These are phyloP conservation scores for Mucor sp. DNA, from an alignment of 371 early-diverging fungal species.

Conservation along the genomic window DNA sequence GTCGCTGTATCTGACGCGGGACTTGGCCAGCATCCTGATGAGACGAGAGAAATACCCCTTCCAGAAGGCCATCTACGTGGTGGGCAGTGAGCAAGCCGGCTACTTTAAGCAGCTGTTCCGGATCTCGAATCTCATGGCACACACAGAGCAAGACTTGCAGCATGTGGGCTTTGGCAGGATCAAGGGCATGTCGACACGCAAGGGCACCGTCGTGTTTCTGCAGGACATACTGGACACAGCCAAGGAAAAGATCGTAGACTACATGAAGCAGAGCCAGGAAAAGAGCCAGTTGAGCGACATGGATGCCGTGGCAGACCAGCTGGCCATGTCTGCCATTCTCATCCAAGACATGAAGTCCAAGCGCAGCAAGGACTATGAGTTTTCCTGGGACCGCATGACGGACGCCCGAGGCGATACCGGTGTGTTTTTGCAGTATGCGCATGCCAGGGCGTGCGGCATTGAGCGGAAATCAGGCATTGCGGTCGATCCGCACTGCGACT, in stretches of 20 bases:
- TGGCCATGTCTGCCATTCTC: constrained; percentile 85
- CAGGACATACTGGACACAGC: constrained; percentile 94
- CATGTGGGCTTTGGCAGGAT: constrained; percentile 97
- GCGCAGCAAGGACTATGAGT: constrained; percentile 93
- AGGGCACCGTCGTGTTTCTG: constrained; percentile 95
- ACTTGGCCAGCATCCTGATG: constrained; percentile 90
- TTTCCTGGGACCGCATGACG: constrained; percentile 94
- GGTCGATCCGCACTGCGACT: constrained; percentile 30
- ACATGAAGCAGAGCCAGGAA: constrained; percentile 75
- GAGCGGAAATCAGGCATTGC: constrained; percentile 32
- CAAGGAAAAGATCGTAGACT: constrained; percentile 81
- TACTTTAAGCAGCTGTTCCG: constrained; percentile 95
- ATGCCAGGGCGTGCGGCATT: constrained; percentile 85
- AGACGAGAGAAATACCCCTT: constrained; percentile 74
- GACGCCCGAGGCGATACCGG: constrained; percentile 97
- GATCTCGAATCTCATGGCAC: constrained; percentile 63
- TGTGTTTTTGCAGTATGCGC: constrained; percentile 96
- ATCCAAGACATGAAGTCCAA: constrained; percentile 95
- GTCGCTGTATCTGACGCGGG: constrained; percentile 94
- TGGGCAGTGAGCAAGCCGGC: constrained; percentile 87
- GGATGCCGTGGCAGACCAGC: constrained; percentile 59
- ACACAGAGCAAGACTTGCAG: constrained; percentile 23
- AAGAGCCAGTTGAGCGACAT: constrained; percentile 69
- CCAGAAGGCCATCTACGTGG: constrained; percentile 90
- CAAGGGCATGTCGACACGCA: constrained; percentile 95